A percentile compares a stretch with the other conserved stretches of the same genome.
phyloP scores from a whole-genome alignment of 2,329 filamentous ascomycete genomes.

The Ophiosphaerella korrae region DNA sequence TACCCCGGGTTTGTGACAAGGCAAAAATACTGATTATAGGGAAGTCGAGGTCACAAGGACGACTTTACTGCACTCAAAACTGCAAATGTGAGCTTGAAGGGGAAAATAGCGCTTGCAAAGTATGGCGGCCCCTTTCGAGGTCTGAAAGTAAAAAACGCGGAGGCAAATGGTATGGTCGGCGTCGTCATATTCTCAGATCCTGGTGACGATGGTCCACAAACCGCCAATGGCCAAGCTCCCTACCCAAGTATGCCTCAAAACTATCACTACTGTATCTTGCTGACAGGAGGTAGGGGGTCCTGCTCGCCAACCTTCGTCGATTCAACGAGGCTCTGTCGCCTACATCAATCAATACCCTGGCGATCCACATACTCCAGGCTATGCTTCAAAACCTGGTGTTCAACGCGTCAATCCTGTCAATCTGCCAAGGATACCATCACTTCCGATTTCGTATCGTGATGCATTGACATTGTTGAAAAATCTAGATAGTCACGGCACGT shows the following conservation, averaged over 20 bases:
- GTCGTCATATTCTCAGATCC: conserved; percentile 53
- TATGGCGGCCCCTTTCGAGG: conserved; percentile 53
- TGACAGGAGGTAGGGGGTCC: conserved; percentile 19
- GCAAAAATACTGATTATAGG: neutral
- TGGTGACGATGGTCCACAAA: conserved; percentile 46
- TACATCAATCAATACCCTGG: conserved; percentile 66
- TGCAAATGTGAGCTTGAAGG: conserved; percentile 50
- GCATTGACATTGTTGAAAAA: conserved; percentile 81
- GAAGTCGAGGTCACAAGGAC: conserved; percentile 41
- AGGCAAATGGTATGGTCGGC: conserved; percentile 51
- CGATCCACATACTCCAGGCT: conserved; percentile 57
- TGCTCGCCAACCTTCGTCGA: conserved; percentile 46
- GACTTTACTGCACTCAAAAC: conserved; percentile 51
- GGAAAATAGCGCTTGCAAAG: conserved; percentile 54
- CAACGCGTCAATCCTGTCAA: conserved; percentile 64
- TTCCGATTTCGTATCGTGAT: conserved; percentile 83
- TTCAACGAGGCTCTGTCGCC: conserved; percentile 54
- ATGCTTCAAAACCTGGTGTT: conserved; percentile 81
- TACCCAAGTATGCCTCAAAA: conserved; percentile 29
- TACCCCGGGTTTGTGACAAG: neutral
- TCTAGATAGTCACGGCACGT: conserved; percentile 78
- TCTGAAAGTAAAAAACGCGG: conserved; percentile 55
- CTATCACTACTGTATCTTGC: neutral
- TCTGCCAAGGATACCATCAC: conserved; percentile 78
- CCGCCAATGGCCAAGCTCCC: conserved; percentile 42